Percentiles rank a stretch among this genome's conserved stretches.
phyloP scores from a whole-genome alignment of 805 yeast species.

The Millerozyma acaciae region DNA sequence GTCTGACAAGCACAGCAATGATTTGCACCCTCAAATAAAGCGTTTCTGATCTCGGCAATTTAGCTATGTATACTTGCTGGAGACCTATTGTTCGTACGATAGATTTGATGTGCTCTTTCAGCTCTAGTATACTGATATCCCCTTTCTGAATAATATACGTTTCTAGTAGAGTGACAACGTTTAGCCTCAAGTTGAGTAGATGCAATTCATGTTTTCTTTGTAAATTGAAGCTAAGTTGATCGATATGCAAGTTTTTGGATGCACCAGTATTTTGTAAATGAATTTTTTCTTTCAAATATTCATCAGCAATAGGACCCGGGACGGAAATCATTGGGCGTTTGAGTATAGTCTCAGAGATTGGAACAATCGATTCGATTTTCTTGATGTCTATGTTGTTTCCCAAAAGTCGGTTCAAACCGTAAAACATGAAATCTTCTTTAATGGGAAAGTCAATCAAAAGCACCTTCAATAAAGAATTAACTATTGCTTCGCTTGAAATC shows the following conservation, averaged over 20 bases:
- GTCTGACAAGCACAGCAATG: slow-evolving; percentile 37
- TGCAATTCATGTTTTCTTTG: slow-evolving; percentile 41
- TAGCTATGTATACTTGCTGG: slow-evolving; percentile 45
- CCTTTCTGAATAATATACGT: slow-evolving; percentile 30
- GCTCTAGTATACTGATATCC: slow-evolving; percentile 24
- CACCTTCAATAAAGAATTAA: slow-evolving; percentile 32
- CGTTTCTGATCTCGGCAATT: slow-evolving; percentile 42
- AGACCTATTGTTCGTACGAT: slow-evolving; percentile 42
- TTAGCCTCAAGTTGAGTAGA: slow-evolving; percentile 38
- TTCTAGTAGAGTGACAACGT: slow-evolving; percentile 49
- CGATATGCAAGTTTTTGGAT: background rate
- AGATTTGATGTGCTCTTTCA: slow-evolving; percentile 36
- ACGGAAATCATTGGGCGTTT: slow-evolving; percentile 18
- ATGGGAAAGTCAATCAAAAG: slow-evolving; percentile 40
- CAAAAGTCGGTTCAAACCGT: slow-evolving; percentile 50
- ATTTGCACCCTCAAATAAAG: slow-evolving; percentile 35
- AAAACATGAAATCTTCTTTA: slow-evolving; percentile 40
- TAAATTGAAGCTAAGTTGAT: slow-evolving; percentile 11
- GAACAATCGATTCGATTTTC: slow-evolving; percentile 42
- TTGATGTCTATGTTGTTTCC: slow-evolving; percentile 48
- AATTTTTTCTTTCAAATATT: slow-evolving; percentile 7
- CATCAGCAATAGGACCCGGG: slow-evolving; percentile 28
- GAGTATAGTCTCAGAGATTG: slow-evolving; percentile 21
- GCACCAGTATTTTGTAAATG: slow-evolving; percentile 2
- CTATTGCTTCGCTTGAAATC: slow-evolving; percentile 12